phyloP scores from a whole-genome alignment of 176 grass and related monocot genomes.

The Hordeum marinum region DNA sequence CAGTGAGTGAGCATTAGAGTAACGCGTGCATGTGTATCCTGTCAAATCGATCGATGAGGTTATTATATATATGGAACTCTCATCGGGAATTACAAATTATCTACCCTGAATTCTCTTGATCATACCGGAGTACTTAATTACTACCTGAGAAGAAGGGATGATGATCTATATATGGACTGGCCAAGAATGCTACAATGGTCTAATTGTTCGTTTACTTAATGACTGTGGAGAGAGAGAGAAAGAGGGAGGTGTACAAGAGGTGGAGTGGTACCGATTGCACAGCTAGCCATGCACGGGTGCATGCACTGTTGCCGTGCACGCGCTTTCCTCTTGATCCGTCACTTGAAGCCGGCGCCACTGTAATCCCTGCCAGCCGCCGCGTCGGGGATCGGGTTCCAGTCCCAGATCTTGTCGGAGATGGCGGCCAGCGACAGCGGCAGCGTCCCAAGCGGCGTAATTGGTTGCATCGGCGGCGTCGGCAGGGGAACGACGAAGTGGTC shows the following conservation, averaged over 20 bases:
- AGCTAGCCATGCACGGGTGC: slow-evolving; percentile 2
- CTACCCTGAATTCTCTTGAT: slow-evolving; percentile 30
- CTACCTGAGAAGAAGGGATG: neutral
- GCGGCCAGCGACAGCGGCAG: slow-evolving; percentile 50
- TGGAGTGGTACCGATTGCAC: neutral
- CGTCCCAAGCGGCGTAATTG: slow-evolving; percentile 24
- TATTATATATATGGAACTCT: slow-evolving; percentile 35
- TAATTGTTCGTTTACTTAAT: slow-evolving; percentile 31
- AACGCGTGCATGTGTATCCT: neutral
- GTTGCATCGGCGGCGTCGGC: slow-evolving; percentile 13
- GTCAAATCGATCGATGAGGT: slow-evolving; percentile 8
- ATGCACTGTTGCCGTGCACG: slow-evolving; percentile 12
- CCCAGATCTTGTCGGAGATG: slow-evolving; percentile 90
- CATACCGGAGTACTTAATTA: neutral
- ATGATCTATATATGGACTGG: slow-evolving; percentile 23
- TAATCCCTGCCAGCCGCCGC: slow-evolving; percentile 41
- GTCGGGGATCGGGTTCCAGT: slow-evolving; percentile 70
- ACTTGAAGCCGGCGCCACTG: slow-evolving; percentile 56
- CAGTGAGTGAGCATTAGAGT: neutral
- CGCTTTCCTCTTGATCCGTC: slow-evolving; percentile 6
- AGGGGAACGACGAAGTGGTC: slow-evolving; percentile 40
- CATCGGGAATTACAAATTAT: slow-evolving; percentile 33
- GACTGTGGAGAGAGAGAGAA: neutral
- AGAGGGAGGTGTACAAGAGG: neutral
- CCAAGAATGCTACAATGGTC: slow-evolving; percentile 11